Evolutionary conservation across 73 alveolate species (phyloP), one percentile per base, ranked within the genome.

Genomic region (Breviolum minutum): DNA sequence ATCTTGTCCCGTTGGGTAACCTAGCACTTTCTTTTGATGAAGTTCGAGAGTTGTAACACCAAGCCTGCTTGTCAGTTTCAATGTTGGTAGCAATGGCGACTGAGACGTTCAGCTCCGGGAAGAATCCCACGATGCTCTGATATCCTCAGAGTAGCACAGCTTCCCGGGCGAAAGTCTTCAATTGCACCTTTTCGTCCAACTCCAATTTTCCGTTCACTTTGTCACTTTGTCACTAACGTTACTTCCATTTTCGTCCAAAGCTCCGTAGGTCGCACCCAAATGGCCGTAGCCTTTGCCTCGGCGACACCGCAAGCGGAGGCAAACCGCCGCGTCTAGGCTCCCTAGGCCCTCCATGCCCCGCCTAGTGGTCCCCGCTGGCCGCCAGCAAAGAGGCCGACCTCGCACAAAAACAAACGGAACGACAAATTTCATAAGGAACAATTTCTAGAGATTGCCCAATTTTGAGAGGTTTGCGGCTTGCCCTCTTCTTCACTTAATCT

Each of bases 101-200:
- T 30, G 97, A 91, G 87, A 91, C 63, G 73, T 74, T 60, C 76
- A 71, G 97, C 88, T 32, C 97, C 6, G 97, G 97, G 89, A 91
- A 91, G 89, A 73, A 91, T 27, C 97, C 97, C 87, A 91, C 88
- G 89, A 91, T 91, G 97, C 97, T 91, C 71, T 91, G 97, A 27
- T 91, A 91, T 14, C 97, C 95, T 88, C 60, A 69, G 95, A 14
- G 86, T 20, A 1, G 22, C 14, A 77, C 0, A 14, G 29, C 9
- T 10, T 63, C 19, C 86, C 14, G 63, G 5, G 77, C 24, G n/a
- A 40, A 40, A 40, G 54, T 40, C 54, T 40, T 40, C 54, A 40
- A 40, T 40, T 40, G 54, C 54, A 40, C 54, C 5, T 40, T 40
- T 40, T 40, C 54, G 3, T 40, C 54, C 54, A 3, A 40, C 54